Evolutionary conservation across 345 rosid species (phyloP).

Genomic region (Syzygium grande): DNA sequence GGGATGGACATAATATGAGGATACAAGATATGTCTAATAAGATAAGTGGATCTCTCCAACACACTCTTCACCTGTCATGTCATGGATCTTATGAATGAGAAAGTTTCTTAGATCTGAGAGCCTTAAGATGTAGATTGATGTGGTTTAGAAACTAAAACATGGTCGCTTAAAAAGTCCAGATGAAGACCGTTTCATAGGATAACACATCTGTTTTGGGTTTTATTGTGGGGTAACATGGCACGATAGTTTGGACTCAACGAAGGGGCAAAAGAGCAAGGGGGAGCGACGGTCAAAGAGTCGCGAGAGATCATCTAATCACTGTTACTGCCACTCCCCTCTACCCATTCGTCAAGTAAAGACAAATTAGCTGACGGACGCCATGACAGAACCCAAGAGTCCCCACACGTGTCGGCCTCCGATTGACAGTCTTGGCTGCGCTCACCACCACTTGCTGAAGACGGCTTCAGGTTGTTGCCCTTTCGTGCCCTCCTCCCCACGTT

Average conservation of each 20-base stretch:
- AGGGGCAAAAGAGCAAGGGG: neutral
- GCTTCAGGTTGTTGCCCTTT: neutral
- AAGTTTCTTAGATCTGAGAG: neutral
- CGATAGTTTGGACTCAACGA: neutral
- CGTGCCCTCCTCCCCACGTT: neutral
- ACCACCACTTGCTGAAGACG: neutral
- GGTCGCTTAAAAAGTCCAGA: neutral
- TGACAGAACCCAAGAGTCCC: neutral
- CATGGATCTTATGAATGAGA: neutral
- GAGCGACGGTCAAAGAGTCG: neutral
- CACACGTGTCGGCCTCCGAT: neutral
- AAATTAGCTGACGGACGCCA: conserved; percentile 4
- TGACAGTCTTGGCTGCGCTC: neutral
- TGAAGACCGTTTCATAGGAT: neutral
- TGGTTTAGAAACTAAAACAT: neutral
- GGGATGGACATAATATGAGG: neutral
- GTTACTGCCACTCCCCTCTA: neutral
- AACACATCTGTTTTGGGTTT: neutral
- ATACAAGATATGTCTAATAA: neutral
- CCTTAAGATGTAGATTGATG: neutral
- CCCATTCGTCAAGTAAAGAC: neutral
- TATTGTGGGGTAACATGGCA: neutral
- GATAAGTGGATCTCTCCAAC: neutral
- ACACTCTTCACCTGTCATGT: accelerated
- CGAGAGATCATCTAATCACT: neutral